Conservation (phyloP, 345 rosid species). For the Murraya koenigii region DNA sequence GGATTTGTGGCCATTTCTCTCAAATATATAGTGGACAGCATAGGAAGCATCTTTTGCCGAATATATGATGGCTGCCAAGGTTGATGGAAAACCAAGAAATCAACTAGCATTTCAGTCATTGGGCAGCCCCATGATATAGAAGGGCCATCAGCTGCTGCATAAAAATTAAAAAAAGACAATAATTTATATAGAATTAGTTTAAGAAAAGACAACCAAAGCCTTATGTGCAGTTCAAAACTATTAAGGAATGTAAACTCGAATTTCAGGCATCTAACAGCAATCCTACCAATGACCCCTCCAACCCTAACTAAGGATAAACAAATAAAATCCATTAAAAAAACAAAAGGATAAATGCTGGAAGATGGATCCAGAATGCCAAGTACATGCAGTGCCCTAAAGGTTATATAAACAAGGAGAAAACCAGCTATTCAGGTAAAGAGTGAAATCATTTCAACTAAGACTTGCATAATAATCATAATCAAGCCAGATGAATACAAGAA, state of each 20-base stretch:
- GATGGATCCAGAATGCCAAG: neutral
- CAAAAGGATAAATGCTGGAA: conserved; percentile 5
- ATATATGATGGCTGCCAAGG: conserved; percentile 72
- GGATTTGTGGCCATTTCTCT: conserved; percentile 53
- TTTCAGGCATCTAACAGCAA: neutral
- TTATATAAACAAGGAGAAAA: neutral
- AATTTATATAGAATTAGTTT: neutral
- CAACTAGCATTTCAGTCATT: conserved; percentile 72
- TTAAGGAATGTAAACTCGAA: neutral
- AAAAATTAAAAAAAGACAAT: neutral
- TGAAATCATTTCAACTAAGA: neutral
- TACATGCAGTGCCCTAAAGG: neutral
- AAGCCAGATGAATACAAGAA: neutral
- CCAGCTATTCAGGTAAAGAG: neutral
- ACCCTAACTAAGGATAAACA: neutral
- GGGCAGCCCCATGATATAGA: conserved; percentile 65
- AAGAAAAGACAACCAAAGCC: neutral
- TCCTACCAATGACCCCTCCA: neutral
- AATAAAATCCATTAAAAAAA: neutral
- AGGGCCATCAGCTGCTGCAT: conserved; percentile 39
- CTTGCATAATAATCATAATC: neutral
- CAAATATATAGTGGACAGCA: conserved; percentile 80
- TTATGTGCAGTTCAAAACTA: neutral
- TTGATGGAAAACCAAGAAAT: conserved; percentile 68
- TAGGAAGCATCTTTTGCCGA: conserved; percentile 72